phyloP scores from a whole-genome alignment of 2,329 filamentous ascomycete genomes.

The Microcyclosporella mali region DNA sequence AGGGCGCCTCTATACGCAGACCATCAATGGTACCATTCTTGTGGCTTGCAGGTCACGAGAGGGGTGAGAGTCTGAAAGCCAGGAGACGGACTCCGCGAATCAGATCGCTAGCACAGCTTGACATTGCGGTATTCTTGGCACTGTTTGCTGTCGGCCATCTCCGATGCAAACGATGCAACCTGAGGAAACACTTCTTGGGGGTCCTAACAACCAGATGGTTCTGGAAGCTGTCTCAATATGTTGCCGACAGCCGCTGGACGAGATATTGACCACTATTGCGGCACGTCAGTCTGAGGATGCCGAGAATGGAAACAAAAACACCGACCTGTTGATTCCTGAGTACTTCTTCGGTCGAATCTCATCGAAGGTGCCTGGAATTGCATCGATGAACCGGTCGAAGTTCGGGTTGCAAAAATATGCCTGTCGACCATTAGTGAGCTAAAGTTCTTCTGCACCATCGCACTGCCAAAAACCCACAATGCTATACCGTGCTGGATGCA shows the following conservation, averaged over 20 bases:
- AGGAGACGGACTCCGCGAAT: background rate
- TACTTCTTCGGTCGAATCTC: slow-evolving; percentile 68
- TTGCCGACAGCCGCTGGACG: slow-evolving; percentile 68
- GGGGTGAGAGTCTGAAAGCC: background rate
- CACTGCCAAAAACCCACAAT: slow-evolving; percentile 38
- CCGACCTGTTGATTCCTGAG: slow-evolving; percentile 54
- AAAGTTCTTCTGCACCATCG: too few species aligned
- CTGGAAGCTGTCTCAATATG: slow-evolving; percentile 35
- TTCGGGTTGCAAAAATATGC: slow-evolving; percentile 89
- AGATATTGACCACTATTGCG: slow-evolving; percentile 66
- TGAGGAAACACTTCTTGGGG: background rate
- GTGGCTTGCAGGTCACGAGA: background rate
- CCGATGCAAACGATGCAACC: too few species aligned
- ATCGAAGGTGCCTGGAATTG: slow-evolving; percentile 70
- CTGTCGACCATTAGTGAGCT: slow-evolving; percentile 32
- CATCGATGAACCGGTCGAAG: slow-evolving; percentile 67
- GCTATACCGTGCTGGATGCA: slow-evolving; percentile 64
- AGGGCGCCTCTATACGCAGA: too few species aligned
- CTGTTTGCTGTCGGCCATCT: background rate
- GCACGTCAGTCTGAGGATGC: slow-evolving; percentile 4
- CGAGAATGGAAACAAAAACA: background rate
- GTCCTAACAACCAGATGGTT: background rate
- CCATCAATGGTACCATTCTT: too few species aligned
- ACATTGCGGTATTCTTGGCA: background rate
- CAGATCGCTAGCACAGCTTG: too few species aligned